Conservation (phyloP, 1,139 yeast species). For the Insectozyma bohioensis region DNA sequence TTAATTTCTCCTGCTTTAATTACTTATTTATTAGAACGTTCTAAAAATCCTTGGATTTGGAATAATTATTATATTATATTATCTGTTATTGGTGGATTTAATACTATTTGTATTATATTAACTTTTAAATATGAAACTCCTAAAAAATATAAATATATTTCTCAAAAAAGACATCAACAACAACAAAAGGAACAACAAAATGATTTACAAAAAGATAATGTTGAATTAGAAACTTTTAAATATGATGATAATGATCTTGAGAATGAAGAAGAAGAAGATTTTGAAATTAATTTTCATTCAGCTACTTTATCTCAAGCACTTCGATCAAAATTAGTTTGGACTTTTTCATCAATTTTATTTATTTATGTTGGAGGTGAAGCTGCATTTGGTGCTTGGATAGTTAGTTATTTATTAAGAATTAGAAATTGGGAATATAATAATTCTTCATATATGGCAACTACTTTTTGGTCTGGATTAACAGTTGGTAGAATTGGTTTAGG, state of each 20-base stretch:
- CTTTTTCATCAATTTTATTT: conserved; percentile 52
- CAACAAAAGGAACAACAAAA: conserved; percentile 5
- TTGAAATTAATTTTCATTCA: conserved; percentile 14
- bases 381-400: conserved; percentile 70
- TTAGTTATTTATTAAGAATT: conserved; percentile 55
- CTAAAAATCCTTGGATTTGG: conserved; percentile 46
- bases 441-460: conserved; percentile 61
- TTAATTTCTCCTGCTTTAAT: conserved; percentile 62
- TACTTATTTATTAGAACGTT: conserved; percentile 38
- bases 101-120: conserved; percentile 19
- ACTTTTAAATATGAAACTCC: conserved; percentile 56
- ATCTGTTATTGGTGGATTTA: conserved; percentile 23
- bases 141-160: conserved; percentile 47
- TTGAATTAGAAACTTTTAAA: conserved; percentile 14
- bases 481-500: conserved; percentile 61
- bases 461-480: conserved; percentile 68
- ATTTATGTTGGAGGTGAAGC: conserved; percentile 67
- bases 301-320: conserved; percentile 34
- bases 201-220: conserved; percentile 1
- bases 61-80: conserved; percentile 45
- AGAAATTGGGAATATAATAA: conserved; percentile 42
- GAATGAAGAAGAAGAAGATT: conserved; percentile 17
- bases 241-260: conserved; percentile 14
- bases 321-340: conserved; percentile 43
- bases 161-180: conserved; percentile 12